Evolutionary conservation across 495 filamentous ascomycete genomes (phyloP), one percentile per base, ranked within the genome.

Genomic region (Pseudevernia furfuracea): DNA sequence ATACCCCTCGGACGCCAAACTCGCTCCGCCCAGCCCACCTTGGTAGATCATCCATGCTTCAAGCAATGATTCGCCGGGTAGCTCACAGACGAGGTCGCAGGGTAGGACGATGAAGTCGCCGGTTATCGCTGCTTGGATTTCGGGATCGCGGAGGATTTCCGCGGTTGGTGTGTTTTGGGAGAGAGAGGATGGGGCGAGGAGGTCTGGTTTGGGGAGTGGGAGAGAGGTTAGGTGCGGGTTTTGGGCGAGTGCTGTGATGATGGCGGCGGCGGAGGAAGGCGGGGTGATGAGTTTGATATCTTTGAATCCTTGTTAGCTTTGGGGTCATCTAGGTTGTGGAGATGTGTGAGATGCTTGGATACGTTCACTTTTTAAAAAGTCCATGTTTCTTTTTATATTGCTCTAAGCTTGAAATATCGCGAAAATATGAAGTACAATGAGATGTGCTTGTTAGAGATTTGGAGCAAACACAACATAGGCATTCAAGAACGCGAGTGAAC

Each of bases 1-100:
- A n/a, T 68, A 69, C n/a, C 67, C 59, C 44, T 76, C 46, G 25
- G 57, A 53, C n/a, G 34, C 41, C 0, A n/a, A 30, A 15, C 59
- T 8, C 74, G 52, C 73, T 6, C 77, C 81, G 21, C 82, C 79
- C 1, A 93, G 77, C n/a, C 85, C 85, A 30, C 82, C 85, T 59
- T 91, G 85, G 59, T 86, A 82, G 30, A 92, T 82, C 90, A 97
- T 91, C 95, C 95, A 99, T 68, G 93, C 81, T 71, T 97, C 90
- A 4, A 92, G 74, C 14, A 97, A 77, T 52, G 85, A 82, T 70
- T 90, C 87, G 15, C 91, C 90, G 15, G 87, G 88, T 9, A 98
- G 77, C 71, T 96, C 92, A 77, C 89, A 96, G 25, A 99, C 83
- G 1, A 99, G 80, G 74, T 99, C 95, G 71, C 94, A 99, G 3